A percentile compares a stretch with the other conserved stretches of the same genome.
phyloP scores from a whole-genome alignment of 1,139 yeast genomes.

The Sugiyamaella paludigena region DNA sequence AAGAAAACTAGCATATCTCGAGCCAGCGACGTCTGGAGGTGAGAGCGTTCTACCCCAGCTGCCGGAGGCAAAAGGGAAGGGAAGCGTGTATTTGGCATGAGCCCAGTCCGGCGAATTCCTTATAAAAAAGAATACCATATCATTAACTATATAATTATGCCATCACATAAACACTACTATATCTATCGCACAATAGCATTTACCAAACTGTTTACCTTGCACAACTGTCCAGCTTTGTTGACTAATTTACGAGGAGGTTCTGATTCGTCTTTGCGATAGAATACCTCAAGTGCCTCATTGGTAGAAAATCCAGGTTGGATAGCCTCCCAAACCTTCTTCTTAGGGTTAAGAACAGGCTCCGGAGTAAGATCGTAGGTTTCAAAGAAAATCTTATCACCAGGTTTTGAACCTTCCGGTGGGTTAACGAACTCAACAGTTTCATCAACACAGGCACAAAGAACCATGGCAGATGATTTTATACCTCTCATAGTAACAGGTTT shows the following conservation, averaged over 20 bases:
- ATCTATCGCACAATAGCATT: constrained; percentile 70
- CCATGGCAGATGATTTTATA: constrained; percentile 94
- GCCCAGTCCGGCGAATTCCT: too few species aligned
- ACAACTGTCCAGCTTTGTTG: constrained; percentile 69
- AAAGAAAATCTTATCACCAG: constrained; percentile 96
- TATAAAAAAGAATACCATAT: too few species aligned
- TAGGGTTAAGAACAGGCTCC: constrained; percentile 91
- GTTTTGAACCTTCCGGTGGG: constrained; percentile 91
- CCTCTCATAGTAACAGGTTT: constrained; percentile 95
- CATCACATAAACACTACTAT: constrained; percentile 7
- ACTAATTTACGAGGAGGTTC: constrained; percentile 75
- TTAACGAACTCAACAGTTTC: constrained; percentile 80
- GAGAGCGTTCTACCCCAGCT: too few species aligned
- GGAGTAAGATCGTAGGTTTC: constrained; percentile 82
- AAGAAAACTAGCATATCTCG: too few species aligned
- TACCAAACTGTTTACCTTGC: constrained; percentile 65
- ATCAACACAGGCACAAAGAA: constrained; percentile 77
- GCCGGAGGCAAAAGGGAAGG: too few species aligned
- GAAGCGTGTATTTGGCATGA: too few species aligned
- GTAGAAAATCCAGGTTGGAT: constrained; percentile 90
- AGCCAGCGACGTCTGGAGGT: too few species aligned
- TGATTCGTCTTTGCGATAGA: constrained; percentile 82
- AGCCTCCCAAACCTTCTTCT: constrained; percentile 97
- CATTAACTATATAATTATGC: background rate
- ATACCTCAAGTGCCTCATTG: constrained; percentile 68